Evolutionary conservation across 768 basidiomycete genomes (phyloP).

Genomic region (Phanerodontia chrysosporium): DNA sequence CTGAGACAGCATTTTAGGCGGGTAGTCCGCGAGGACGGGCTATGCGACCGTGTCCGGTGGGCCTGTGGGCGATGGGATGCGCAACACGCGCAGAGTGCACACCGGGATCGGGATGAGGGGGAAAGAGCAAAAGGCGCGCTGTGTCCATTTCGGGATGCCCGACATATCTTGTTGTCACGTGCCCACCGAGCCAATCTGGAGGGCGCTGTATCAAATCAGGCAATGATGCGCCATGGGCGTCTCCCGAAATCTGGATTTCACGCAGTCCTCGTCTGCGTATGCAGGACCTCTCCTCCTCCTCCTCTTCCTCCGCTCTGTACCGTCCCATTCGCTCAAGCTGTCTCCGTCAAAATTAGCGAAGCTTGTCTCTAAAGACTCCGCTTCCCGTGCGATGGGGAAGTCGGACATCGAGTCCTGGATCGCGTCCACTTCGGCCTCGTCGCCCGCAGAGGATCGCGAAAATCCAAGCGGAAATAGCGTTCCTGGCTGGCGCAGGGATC

Average conservation of each 20-base stretch:
- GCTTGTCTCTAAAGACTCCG: constrained; percentile 8
- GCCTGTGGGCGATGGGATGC: neutral
- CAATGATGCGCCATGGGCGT: neutral
- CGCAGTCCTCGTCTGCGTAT: neutral
- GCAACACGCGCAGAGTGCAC: neutral
- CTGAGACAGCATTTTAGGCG: neutral
- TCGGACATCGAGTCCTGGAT: constrained; percentile 66
- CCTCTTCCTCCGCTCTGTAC: neutral
- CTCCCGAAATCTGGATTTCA: neutral
- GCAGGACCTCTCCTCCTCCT: neutral
- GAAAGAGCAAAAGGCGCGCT: neutral
- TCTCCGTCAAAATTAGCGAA: constrained; percentile 2
- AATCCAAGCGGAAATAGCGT: constrained; percentile 15
- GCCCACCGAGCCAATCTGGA: neutral
- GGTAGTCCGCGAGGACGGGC: neutral
- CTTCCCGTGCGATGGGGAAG: constrained; percentile 29
- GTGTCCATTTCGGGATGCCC: neutral
- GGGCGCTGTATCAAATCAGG: neutral
- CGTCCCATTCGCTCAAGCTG: constrained; percentile 1
- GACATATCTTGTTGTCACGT: neutral
- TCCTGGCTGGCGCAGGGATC: constrained; percentile 48
- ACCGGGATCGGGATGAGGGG: neutral
- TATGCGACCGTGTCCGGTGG: neutral
- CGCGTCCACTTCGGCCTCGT: constrained; percentile 35
- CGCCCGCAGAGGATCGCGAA: constrained; percentile 7